Evolutionary conservation across 148 eudicot species (phyloP), one percentile per base, ranked within the genome.

Genomic region (Silene uniflora): DNA sequence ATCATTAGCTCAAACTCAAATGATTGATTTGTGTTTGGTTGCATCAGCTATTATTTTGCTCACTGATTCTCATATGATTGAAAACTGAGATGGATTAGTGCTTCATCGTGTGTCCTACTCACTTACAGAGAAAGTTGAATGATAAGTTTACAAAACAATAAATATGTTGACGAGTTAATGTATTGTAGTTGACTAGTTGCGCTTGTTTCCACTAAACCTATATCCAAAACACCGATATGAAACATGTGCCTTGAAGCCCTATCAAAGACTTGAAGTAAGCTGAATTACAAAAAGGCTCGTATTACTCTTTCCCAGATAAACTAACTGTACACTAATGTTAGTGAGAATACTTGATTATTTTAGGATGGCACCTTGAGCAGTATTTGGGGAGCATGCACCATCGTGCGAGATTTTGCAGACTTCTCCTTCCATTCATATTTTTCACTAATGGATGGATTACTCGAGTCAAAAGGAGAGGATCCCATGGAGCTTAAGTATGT

Each of bases 401-500:
- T 76, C 76, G 83, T 81, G 42, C 73, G 79, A 0, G 83, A 81
- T 81, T 81, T 81, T 59, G 69, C 79, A 39, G 83, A 81, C 46
- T 81, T 81, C 77, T 81, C 83, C 55, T 81, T 81, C 61, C 76
- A 81, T 72, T 81, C 83, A 7, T 81, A 81, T 35, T 81, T 81
- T 69, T 81, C 79, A 0, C 76, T 81, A 52, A 81, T 76, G 79
- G 79, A 81, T 81, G 83, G 76, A 21, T 81, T 81, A 56, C 80
- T 81, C 55, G 79, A 76, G 25, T 72, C 83, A 1, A 72, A 76
- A 17, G 83, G 62, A 21, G 83, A 81, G 79, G 56, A 81, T 47
- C 83, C 83, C 58, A 76, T 81, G 47, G 83, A 81, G 69, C 79
- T 81, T 39, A 72, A 81, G 83, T 81, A 81, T 67, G 79, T 72